phyloP scores from a whole-genome alignment of 164 flowering plant species.

The Nelumbo lutea region DNA sequence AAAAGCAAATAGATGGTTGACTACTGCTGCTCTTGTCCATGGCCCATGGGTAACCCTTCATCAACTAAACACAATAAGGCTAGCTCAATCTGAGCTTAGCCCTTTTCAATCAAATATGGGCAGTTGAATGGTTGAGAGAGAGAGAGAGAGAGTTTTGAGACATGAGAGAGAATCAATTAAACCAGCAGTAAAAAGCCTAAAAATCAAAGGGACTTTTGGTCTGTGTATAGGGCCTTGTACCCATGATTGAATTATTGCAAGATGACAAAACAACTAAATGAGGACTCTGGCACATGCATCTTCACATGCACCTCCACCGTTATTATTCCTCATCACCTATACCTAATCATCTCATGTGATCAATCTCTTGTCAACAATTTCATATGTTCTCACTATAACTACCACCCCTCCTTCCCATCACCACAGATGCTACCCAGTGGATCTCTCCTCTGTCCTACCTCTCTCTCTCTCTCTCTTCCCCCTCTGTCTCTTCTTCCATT shows the following conservation, averaged over 20 bases:
- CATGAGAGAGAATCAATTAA: background rate
- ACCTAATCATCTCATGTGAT: constrained; percentile 11
- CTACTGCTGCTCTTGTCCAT: too few relatives aligned
- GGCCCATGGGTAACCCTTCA: too few relatives aligned
- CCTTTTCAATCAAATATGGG: too few relatives aligned
- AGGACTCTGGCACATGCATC: constrained; percentile 17
- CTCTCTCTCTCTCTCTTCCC: background rate
- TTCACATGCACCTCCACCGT: constrained; percentile 21
- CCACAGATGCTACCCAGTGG: background rate
- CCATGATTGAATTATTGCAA: constrained; percentile 24
- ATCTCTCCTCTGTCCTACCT: background rate
- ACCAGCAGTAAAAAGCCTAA: background rate
- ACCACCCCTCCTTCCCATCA: background rate
- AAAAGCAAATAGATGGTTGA: too few relatives aligned
- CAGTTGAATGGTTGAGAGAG: too few relatives aligned
- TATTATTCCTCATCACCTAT: background rate
- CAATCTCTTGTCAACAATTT: constrained; percentile 4
- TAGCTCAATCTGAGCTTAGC: too few relatives aligned
- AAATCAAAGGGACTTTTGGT: background rate
- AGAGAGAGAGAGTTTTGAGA: background rate
- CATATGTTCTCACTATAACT: background rate
- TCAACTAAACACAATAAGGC: too few relatives aligned
- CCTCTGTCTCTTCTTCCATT: background rate
- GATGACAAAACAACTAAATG: constrained; percentile 19
- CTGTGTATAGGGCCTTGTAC: background rate